These are phyloP conservation scores for Oryza punctata DNA, from an alignment of 176 grass and related monocot species.

Conservation along the genomic window DNA sequence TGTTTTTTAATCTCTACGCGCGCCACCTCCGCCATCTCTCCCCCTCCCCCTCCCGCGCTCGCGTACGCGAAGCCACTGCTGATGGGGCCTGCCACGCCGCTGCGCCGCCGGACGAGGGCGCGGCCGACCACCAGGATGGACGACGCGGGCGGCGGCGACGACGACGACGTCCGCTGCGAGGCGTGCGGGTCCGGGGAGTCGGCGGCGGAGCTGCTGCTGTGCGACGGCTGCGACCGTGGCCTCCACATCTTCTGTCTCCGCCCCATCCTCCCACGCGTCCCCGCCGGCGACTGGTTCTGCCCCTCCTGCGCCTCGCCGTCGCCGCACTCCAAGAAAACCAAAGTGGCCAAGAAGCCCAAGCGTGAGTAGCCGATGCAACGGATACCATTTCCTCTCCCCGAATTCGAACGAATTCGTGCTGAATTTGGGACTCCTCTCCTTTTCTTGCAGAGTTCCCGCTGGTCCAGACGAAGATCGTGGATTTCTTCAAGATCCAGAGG, in stretches of 20 bases:
- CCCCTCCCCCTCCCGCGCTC: too few relatives aligned
- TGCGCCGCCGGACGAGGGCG: slow-evolving; percentile 52
- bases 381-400: background rate
- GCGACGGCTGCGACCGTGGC: slow-evolving; percentile 81
- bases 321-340: background rate
- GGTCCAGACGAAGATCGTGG: slow-evolving; percentile 86
- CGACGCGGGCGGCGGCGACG: background rate
- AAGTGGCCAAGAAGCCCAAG: slow-evolving; percentile 54
- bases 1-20: slow-evolving; percentile 1
- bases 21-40: background rate
- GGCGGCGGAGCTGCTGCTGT: slow-evolving; percentile 75
- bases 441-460: slow-evolving; percentile 64
- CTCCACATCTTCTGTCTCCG: slow-evolving; percentile 94
- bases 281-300: slow-evolving; percentile 83
- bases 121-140: background rate
- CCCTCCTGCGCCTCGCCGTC: slow-evolving; percentile 51
- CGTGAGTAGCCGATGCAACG: slow-evolving; percentile 24
- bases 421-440: background rate
- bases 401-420: background rate
- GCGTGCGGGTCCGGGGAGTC: slow-evolving; percentile 69
- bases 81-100: slow-evolving; percentile 45
- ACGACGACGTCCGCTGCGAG: slow-evolving; percentile 51
- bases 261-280: slow-evolving; percentile 79
- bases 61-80: too few relatives aligned
- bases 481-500: slow-evolving; percentile 95